Percentiles rank a stretch among this genome's conserved stretches.
Conservation (phyloP, 352 stramenopile genomes). For the Peronosclerospora sorghi region DNA sequence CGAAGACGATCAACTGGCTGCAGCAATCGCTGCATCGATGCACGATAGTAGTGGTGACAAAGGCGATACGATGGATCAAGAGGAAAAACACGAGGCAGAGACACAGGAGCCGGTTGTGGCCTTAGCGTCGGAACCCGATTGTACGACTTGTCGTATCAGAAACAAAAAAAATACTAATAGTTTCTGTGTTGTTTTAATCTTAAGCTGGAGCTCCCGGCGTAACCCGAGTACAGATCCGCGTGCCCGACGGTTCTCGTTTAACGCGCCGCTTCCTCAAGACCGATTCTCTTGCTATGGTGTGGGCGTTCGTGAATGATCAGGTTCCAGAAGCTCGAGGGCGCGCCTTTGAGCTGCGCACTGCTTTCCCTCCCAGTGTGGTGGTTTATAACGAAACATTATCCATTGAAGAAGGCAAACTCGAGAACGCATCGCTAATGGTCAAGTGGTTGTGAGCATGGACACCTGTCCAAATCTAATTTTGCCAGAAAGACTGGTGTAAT, state of each 20-base stretch:
- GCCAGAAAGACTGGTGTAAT: neutral
- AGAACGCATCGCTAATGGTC: conserved; percentile 70
- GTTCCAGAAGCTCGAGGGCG: conserved; percentile 56
- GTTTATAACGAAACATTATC: conserved; percentile 38
- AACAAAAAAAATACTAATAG: conserved; percentile 1
- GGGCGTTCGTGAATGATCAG: conserved; percentile 62
- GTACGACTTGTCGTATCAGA: conserved; percentile 16
- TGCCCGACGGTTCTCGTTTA: conserved; percentile 51
- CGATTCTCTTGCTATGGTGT: conserved; percentile 51
- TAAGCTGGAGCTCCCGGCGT: conserved; percentile 37
- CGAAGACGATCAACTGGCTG: conserved; percentile 69
- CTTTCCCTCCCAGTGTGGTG: conserved; percentile 46
- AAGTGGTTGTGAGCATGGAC: conserved; percentile 39
- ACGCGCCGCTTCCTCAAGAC: conserved; percentile 65
- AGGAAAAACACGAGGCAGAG: conserved; percentile 33
- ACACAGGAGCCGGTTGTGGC: conserved; percentile 28
- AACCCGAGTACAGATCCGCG: conserved; percentile 61
- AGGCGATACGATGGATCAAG: conserved; percentile 20
- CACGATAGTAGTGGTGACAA: conserved; percentile 29
- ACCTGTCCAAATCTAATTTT: conserved; percentile 1
- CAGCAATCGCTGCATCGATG: conserved; percentile 71
- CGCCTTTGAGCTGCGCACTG: conserved; percentile 61
- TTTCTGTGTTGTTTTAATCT: conserved; percentile 2
- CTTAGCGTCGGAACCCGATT: conserved; percentile 42
- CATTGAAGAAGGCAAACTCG: conserved; percentile 54